Conservation (phyloP, 78 protist species). For the Dictyostelium intermedium region DNA sequence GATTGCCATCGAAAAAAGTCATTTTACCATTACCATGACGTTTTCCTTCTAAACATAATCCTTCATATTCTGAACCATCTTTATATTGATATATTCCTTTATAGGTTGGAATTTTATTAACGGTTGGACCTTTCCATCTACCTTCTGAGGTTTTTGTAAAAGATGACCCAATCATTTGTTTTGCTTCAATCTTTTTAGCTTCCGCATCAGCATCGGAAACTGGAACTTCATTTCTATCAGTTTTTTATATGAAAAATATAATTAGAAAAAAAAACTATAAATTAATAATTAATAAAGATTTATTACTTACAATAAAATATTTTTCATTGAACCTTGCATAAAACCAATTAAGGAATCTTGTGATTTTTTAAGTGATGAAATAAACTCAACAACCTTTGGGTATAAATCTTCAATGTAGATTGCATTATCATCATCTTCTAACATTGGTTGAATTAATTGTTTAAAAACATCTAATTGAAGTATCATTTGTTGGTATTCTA, state of each 20-base stretch:
- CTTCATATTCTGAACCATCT: neutral
- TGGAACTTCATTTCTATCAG: neutral
- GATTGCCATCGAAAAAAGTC: neutral
- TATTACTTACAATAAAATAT: neutral
- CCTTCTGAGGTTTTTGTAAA: neutral
- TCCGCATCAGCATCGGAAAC: neutral
- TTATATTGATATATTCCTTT: neutral
- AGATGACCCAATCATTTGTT: neutral
- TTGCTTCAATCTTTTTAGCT: neutral
- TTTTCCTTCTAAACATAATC: constrained; percentile 19
- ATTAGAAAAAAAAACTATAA: too few relatives aligned
- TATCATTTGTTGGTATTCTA: constrained; percentile 9
- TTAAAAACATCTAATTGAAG: neutral
- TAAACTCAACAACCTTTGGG: neutral
- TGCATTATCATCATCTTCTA: neutral
- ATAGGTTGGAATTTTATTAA: neutral
- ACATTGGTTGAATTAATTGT: neutral
- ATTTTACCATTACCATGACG: constrained; percentile 5
- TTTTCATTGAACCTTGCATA: neutral
- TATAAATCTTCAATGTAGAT: neutral
- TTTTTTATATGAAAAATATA: too few relatives aligned
- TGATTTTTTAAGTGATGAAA: neutral
- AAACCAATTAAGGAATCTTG: neutral
- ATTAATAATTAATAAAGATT: neutral
- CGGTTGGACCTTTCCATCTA: constrained; percentile 21